These are phyloP conservation scores for Steccherinum ochraceum DNA, from an alignment of 768 basidiomycete species.

Conservation along the genomic window DNA sequence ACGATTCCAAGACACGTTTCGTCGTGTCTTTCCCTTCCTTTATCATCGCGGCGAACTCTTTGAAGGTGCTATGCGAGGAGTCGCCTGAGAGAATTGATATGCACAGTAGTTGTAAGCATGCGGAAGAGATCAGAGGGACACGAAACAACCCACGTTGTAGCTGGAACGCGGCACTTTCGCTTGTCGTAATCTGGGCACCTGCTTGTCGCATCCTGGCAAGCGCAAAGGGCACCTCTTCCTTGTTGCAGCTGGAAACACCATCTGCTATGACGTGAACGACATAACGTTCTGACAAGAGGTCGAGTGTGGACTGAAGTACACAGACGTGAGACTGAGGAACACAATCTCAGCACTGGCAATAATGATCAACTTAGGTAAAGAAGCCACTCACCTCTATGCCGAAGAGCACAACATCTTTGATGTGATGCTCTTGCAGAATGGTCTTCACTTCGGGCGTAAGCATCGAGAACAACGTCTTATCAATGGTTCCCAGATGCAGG, in stretches of 20 bases:
- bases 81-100: conserved; percentile 37
- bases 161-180: conserved; percentile 77
- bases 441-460: conserved; percentile 56
- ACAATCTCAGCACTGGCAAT: neutral
- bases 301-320: conserved; percentile 76
- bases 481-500: conserved; percentile 54
- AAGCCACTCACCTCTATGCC: conserved; percentile 72
- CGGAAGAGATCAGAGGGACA: conserved; percentile 8
- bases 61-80: conserved; percentile 59
- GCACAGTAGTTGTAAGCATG: too few species aligned
- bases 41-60: conserved; percentile 60
- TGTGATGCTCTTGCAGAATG: conserved; percentile 38
- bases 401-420: conserved; percentile 66
- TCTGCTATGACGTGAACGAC: conserved; percentile 74
- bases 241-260: conserved; percentile 77
- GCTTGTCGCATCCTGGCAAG: conserved; percentile 60
- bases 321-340: conserved; percentile 74
- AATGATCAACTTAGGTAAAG: neutral
- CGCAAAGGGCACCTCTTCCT: conserved; percentile 73
- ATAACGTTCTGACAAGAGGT: conserved; percentile 45
- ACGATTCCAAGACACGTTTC: conserved; percentile 7
- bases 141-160: conserved; percentile 58
- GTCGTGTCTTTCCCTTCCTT: conserved; percentile 64
- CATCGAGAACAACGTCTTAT: conserved; percentile 88
- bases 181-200: conserved; percentile 76